Evolutionary conservation across 331 rosid genomes (phyloP), one percentile per base, ranked within the genome.

Genomic region (Phaseolus coccineus): DNA sequence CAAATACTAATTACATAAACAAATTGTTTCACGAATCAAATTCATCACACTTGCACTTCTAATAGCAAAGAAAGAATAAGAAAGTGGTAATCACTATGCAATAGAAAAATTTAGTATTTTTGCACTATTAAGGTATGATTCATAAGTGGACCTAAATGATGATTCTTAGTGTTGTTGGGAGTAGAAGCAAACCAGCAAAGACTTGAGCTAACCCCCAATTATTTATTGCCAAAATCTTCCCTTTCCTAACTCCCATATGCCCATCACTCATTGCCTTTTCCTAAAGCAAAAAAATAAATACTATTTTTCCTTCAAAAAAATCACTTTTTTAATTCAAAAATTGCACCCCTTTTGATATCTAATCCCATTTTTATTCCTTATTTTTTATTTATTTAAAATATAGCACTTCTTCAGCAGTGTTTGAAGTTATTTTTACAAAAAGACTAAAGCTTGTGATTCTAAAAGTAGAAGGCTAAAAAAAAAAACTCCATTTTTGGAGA

Each of bases 141-240:
- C 61, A 58, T 10, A 13, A 16, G 71, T 86, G 90, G 94, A 80
- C 89, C 89, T 74, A 31, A 66, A 78, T 52, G 80, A 90, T 92
- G 86, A 92, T 88, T 79, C 84, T 35, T 42, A 65, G 67, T 85
- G 90, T 83, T 80, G 67, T 80, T 75, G 78, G 72, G 30, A 80
- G 80, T 78, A 78, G 84, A 82, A 88, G 90, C 85, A 91, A 84
- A 82, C 82, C 86, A 87, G 91, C 92, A 84, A 86, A 87, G 87
- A 80, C 63, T 75, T 77, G 10, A 80, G 25, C 81, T n/a, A 58
- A 82, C 63, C 27, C 73, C 67, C 83, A 51, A 82, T 86, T 85
- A 82, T 86, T 81, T 71, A 77, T 71, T n/a, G 6, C 73, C 58
- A 69, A 77, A 61, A 24, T 74, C 19, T 13, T 47, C n/a, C 74